Conservation (phyloP, 2,329 filamentous ascomycete species). For the Fusarium staphyleae region DNA sequence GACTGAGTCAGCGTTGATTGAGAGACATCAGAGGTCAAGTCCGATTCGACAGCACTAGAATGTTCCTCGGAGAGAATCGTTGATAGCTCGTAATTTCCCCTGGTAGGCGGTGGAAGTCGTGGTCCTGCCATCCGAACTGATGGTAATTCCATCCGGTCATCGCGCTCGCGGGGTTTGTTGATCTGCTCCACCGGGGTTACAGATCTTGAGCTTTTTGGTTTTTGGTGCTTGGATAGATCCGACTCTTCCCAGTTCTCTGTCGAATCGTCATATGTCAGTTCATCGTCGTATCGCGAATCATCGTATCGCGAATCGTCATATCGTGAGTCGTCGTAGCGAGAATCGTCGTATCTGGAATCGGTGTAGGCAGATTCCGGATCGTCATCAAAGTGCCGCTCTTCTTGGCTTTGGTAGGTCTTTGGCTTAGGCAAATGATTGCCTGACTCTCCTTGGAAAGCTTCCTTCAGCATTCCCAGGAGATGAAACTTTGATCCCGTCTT, state of each 20-base stretch:
- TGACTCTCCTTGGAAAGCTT: slow-evolving; percentile 70
- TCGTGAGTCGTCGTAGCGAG: slow-evolving; percentile 24
- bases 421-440: slow-evolving; percentile 54
- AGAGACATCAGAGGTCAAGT: slow-evolving; percentile 60
- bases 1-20: slow-evolving; percentile 64
- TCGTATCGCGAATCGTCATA: slow-evolving; percentile 24
- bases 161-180: slow-evolving; percentile 3
- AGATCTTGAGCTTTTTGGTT: slow-evolving; percentile 23
- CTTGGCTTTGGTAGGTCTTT: slow-evolving; percentile 57
- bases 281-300: slow-evolving; percentile 32
- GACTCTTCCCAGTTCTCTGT: slow-evolving; percentile 40
- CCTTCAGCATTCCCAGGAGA: slow-evolving; percentile 65
- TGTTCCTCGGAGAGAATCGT: slow-evolving; percentile 63
- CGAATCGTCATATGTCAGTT: slow-evolving; percentile 30
- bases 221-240: slow-evolving; percentile 32
- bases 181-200: slow-evolving; percentile 31
- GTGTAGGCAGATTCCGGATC: slow-evolving; percentile 37
- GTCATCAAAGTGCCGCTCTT: slow-evolving; percentile 48
- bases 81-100: slow-evolving; percentile 62
- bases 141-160: slow-evolving; percentile 30
- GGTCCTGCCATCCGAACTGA: slow-evolving; percentile 44
- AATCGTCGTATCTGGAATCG: slow-evolving; percentile 33
- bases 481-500: slow-evolving; percentile 58
- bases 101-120: slow-evolving; percentile 58
- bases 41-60: slow-evolving; percentile 55